These are phyloP conservation scores for Coemansia sp. DNA, from an alignment of 192 early-diverging fungal species.

Conservation along the genomic window DNA sequence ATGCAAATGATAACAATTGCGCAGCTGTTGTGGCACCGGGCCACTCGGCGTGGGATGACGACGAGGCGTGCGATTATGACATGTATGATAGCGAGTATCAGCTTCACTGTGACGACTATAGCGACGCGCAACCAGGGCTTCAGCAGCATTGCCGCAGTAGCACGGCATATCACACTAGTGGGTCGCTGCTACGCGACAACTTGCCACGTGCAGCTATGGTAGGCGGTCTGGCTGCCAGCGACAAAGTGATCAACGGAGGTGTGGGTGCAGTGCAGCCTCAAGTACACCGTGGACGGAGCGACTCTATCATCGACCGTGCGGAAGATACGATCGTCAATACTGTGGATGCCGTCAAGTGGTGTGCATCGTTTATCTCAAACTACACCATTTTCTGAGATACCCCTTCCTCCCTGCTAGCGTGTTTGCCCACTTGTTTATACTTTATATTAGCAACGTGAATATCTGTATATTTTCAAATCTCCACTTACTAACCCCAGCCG, in stretches of 20 bases:
- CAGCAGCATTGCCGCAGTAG: conserved; percentile 14
- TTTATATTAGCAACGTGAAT: too few species aligned
- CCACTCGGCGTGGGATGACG: conserved; percentile 19
- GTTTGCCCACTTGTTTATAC: conserved; percentile 7
- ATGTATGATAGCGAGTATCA: conserved; percentile 38
- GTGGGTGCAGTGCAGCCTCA: conserved; percentile 8
- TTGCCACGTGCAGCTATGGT: not conserved
- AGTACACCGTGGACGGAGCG: conserved; percentile 27
- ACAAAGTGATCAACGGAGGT: not conserved
- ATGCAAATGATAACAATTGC: conserved; percentile 10
- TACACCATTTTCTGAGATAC: conserved; percentile 50
- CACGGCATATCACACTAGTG: conserved; percentile 5
- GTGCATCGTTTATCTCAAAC: conserved; percentile 57
- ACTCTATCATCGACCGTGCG: conserved; percentile 54
- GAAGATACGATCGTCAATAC: conserved; percentile 58
- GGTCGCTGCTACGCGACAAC: not conserved
- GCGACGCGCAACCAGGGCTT: conserved; percentile 20
- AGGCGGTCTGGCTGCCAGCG: not conserved
- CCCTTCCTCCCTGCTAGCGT: not conserved
- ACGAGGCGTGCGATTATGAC: conserved; percentile 27
- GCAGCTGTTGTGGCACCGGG: not conserved
- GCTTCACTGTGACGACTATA: conserved; percentile 23
- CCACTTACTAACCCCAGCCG: not conserved
- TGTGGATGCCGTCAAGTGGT: conserved; percentile 58
- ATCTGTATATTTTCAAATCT: not conserved